phyloP scores from a whole-genome alignment of 805 yeast genomes.

The Diddensiella caesifluorescens region DNA sequence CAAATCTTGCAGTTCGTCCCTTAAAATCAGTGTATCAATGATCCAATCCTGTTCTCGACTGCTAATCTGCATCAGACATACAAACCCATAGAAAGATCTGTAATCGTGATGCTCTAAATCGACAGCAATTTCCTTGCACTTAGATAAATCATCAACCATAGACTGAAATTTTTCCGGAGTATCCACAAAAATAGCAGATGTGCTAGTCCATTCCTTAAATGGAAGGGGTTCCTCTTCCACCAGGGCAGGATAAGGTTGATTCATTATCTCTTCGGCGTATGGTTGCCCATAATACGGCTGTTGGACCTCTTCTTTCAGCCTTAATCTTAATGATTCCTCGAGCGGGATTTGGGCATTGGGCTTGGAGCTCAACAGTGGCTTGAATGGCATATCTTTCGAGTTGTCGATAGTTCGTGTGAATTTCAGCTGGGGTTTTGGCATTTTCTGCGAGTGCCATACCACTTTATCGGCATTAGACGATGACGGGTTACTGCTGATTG shows the following conservation, averaged over 20 bases:
- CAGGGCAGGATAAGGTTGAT: slow-evolving; percentile 60
- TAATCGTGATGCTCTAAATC: slow-evolving; percentile 96
- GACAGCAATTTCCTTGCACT: slow-evolving; percentile 67
- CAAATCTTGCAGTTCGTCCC: slow-evolving; percentile 62
- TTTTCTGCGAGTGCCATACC: slow-evolving; percentile 27
- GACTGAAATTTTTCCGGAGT: slow-evolving; percentile 43
- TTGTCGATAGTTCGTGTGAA: slow-evolving; percentile 63
- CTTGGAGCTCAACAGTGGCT: slow-evolving; percentile 63
- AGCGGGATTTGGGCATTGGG: slow-evolving; percentile 62
- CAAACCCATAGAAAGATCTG: slow-evolving; percentile 84
- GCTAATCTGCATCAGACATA: slow-evolving; percentile 89
- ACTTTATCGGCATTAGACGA: too few species aligned
- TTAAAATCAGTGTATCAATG: slow-evolving; percentile 73
- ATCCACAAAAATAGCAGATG: slow-evolving; percentile 61
- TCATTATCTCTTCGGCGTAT: slow-evolving; percentile 65
- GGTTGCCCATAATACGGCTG: slow-evolving; percentile 68
- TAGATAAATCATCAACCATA: slow-evolving; percentile 51
- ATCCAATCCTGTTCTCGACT: slow-evolving; percentile 77
- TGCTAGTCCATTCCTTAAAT: slow-evolving; percentile 58
- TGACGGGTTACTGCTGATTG: too few species aligned
- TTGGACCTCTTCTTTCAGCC: slow-evolving; percentile 24
- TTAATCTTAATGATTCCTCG: slow-evolving; percentile 44
- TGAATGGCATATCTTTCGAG: slow-evolving; percentile 64
- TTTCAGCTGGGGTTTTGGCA: slow-evolving; percentile 62
- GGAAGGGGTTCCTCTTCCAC: slow-evolving; percentile 44